Percentiles rank a stretch among this genome's conserved stretches.
phyloP scores from a whole-genome alignment of 2,329 filamentous ascomycete species.

The Geosmithia morbida region DNA sequence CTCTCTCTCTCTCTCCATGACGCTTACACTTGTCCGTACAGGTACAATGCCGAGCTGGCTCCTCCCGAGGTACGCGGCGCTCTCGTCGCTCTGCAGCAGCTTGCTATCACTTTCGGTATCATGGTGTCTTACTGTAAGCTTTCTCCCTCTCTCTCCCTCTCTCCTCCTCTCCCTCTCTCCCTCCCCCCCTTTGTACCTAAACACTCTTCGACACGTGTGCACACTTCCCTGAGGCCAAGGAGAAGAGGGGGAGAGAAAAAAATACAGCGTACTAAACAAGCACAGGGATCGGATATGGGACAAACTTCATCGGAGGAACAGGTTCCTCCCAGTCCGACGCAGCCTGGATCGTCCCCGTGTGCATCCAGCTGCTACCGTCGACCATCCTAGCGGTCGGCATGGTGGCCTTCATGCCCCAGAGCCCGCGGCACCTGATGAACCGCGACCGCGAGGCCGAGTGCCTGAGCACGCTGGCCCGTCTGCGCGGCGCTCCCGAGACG shows the following conservation, averaged over 20 bases:
- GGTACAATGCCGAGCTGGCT: background rate
- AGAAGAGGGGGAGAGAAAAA: background rate
- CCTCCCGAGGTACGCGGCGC: constrained; percentile 21
- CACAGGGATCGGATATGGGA: background rate
- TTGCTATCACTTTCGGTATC: constrained; percentile 46
- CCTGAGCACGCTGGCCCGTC: constrained; percentile 42
- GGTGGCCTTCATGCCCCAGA: constrained; percentile 62
- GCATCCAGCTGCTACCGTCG: constrained; percentile 55
- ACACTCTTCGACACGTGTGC: too few relatives aligned
- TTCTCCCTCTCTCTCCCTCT: background rate
- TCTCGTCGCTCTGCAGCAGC: constrained; percentile 31
- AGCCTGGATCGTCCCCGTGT: constrained; percentile 62
- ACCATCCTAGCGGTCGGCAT: constrained; percentile 54
- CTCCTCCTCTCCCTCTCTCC: too few relatives aligned
- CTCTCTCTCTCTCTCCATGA: background rate
- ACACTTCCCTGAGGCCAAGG: too few relatives aligned
- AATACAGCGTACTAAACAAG: background rate
- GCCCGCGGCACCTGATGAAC: constrained; percentile 61
- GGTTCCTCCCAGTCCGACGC: constrained; percentile 40
- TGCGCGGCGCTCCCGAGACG: constrained; percentile 46
- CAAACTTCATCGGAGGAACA: constrained; percentile 48
- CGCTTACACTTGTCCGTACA: background rate
- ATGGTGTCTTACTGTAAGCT: constrained; percentile 44
- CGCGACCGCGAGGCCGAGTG: constrained; percentile 57
- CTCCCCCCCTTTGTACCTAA: too few relatives aligned